Evolutionary conservation across 169 alveolate species (phyloP), one percentile per base, ranked within the genome.

Genomic region (Plasmodium coatneyi): DNA sequence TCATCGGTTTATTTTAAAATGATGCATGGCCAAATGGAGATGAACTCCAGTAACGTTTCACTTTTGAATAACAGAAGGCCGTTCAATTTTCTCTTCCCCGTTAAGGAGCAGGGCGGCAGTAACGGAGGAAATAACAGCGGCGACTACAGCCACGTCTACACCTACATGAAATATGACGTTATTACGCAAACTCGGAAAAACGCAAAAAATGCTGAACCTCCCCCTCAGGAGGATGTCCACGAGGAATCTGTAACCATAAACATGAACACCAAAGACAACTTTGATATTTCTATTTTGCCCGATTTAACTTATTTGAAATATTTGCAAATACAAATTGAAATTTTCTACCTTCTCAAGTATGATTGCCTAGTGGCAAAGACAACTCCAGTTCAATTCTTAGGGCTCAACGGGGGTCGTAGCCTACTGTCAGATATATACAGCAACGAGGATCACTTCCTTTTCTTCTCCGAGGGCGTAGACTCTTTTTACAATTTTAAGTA

Each of bases 231-330:
- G 25, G 71, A 52, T 74, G 81, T 86, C 43, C 93, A 79, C 71
- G 71, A 16, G 52, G 89, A 87, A 87, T 87, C 80, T 60, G 39
- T 87, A 72, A 39, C 90, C 32, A 56, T 87, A 87, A 87, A 78
- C 3, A 34, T 87, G 71, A 1, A 79, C 81, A 43, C 87, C 12
- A 87, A 87, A 16, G 93, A 87, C 41, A 78, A 87, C 71, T 87
- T 87, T 87, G 89, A 87, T 25, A 41, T 79, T 60, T 87, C 93
- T 41, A 87, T 87, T 79, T 60, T 87, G 71, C 93, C 93, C n/a
- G 93, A 87, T 78, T 4, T 66, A 87, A n/a, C 80, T 60, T 87
- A 87, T 87, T 71, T 87, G 66, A 87, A 79, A 9, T 70, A 87
- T 87, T 87, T 87, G 14, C 80, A 87, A 78, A 28, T 87, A 78